These are phyloP conservation scores for Achaetomium macrosporum DNA, from an alignment of 2,329 filamentous ascomycete species.

Conservation along the genomic window DNA sequence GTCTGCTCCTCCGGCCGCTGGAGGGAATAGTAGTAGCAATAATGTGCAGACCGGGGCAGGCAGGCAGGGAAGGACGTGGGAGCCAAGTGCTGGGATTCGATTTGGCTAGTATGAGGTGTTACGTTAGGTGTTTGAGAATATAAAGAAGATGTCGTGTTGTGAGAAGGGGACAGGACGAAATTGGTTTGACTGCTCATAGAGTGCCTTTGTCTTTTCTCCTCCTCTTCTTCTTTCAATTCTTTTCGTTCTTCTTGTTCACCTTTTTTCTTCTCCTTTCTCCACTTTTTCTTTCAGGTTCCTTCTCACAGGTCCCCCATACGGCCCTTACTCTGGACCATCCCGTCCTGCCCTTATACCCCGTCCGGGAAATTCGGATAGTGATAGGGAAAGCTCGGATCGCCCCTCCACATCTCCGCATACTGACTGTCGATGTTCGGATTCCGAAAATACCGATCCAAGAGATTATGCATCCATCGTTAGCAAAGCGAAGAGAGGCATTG, in stretches of 20 bases:
- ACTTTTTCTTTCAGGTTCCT: too few species aligned
- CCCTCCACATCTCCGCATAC: neutral
- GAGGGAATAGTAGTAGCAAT: neutral
- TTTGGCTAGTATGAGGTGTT: constrained; percentile 39
- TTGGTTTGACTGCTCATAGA: too few species aligned
- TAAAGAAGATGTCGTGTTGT: too few species aligned
- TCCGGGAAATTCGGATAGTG: neutral
- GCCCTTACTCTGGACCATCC: too few species aligned
- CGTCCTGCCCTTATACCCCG: too few species aligned
- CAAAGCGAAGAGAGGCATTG: neutral
- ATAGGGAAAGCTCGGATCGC: neutral
- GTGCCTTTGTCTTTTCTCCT: too few species aligned
- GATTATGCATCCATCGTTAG: neutral
- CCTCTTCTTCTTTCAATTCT: too few species aligned
- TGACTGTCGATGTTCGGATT: neutral
- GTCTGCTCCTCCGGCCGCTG: constrained; percentile 17
- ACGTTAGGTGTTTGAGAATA: too few species aligned
- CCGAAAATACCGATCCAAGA: constrained; percentile 3
- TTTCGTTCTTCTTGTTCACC: too few species aligned
- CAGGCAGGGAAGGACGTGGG: constrained; percentile 45
- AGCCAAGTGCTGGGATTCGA: constrained; percentile 51
- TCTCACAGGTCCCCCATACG: too few species aligned
- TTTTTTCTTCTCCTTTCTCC: too few species aligned
- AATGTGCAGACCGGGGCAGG: constrained; percentile 5
- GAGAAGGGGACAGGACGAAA: too few species aligned